Conservation (phyloP, 805 yeast species). For the Candida fluviatilis region DNA sequence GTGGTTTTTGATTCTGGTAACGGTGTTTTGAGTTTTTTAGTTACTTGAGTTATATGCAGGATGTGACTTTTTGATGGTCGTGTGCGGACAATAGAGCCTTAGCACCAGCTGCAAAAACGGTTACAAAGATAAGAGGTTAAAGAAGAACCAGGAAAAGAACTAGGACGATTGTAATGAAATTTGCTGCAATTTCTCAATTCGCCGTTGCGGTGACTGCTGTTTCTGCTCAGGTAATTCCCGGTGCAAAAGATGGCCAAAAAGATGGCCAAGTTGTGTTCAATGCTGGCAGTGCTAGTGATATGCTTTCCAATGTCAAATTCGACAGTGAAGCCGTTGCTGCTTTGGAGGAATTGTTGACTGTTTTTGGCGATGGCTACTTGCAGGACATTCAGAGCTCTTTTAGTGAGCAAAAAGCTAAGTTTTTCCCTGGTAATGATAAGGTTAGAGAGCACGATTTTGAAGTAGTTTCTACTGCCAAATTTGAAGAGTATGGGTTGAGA, state of each 20-base stretch:
- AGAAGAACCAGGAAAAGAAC: too few species aligned
- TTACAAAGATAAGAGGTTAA: too few species aligned
- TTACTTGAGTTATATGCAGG: too few species aligned
- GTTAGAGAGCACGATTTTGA: slow-evolving; percentile 11
- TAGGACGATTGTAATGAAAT: too few species aligned
- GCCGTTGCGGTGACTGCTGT: background rate
- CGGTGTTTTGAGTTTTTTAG: too few species aligned
- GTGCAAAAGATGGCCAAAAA: too few species aligned
- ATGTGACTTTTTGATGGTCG: too few species aligned
- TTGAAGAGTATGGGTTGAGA: slow-evolving; percentile 24
- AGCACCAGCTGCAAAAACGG: too few species aligned
- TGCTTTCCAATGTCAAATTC: background rate
- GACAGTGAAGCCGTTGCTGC: background rate
- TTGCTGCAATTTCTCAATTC: too few species aligned
- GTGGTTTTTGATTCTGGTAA: background rate
- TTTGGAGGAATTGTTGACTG: background rate
- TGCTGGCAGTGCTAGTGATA: background rate
- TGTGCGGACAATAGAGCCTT: too few species aligned
- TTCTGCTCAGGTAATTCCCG: background rate
- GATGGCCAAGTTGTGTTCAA: background rate
- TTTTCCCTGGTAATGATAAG: background rate
- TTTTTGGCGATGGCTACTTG: background rate
- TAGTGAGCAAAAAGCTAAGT: background rate
- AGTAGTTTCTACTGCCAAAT: slow-evolving; percentile 16
- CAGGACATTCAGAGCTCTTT: background rate